phyloP scores from a whole-genome alignment of 2,329 filamentous ascomycete genomes.

The Fusarium continuum region DNA sequence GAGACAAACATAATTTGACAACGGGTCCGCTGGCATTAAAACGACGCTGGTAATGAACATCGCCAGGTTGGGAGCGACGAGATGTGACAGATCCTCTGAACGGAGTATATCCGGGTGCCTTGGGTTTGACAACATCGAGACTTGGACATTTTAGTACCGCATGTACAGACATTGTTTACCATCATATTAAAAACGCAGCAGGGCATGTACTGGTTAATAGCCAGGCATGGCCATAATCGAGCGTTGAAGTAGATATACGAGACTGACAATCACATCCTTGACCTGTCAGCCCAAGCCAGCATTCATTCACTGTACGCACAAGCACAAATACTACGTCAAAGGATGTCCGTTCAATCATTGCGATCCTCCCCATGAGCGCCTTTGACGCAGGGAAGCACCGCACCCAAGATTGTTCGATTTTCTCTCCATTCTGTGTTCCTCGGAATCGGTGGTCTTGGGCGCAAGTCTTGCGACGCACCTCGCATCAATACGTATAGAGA shows the following conservation, averaged over 20 bases:
- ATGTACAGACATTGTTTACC: background rate
- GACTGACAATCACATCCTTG: conserved; percentile 1
- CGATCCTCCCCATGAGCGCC: conserved; percentile 61
- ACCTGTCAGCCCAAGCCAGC: background rate
- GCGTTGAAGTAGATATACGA: too few relatives aligned
- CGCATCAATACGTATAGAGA: conserved; percentile 53
- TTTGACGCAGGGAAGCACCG: conserved; percentile 60
- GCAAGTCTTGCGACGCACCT: conserved; percentile 54
- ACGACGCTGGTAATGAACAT: too few relatives aligned
- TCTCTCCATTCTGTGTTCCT: conserved; percentile 63
- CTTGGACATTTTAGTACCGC: background rate
- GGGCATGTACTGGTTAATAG: too few relatives aligned
- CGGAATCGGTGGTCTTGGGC: conserved; percentile 59
- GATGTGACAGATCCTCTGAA: background rate
- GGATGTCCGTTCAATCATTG: conserved; percentile 68
- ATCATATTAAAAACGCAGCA: too few relatives aligned
- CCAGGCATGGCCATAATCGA: background rate
- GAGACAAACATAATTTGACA: background rate
- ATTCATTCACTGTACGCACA: conserved; percentile 9
- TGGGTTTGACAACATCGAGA: background rate
- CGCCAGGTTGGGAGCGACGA: too few relatives aligned
- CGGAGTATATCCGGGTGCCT: background rate
- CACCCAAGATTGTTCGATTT: conserved; percentile 68
- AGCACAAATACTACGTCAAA: conserved; percentile 10
- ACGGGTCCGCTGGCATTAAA: background rate